Base-by-base conservation (phyloP, 2,329 filamentous ascomycete genomes). In the Aaosphaeria arxii region DNA sequence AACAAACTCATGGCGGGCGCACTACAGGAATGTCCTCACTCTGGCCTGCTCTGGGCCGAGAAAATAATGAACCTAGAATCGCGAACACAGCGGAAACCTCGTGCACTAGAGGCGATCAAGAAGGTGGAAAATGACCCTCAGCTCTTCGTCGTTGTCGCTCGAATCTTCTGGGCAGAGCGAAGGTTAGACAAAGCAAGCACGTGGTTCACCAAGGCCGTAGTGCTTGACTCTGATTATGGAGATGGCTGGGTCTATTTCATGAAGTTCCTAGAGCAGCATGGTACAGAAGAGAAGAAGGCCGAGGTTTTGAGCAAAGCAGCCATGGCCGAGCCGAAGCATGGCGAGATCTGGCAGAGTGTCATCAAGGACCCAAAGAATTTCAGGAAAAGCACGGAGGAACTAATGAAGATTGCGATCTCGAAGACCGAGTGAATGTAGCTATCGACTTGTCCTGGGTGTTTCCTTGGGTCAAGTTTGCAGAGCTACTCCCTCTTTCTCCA, bases 171-270 rank as follows among this genome's bases (percentile, higher is more conserved):
- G 94, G 85, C 83, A 7, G 94, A 99, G 73, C 82, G 94, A 47
- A 86, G 87, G 66, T 79, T 99, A 28, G 94, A 97, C 58, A 96
- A 96, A 71, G 92, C 94, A 3, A 88, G 91, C 71, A 91, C 84
- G 55, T 99, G 94, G 94, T 99, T 99, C 70, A 91, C 96, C 73
- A 96, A 95, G 73, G 94, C 94, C 0, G 85, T 96, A 47, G 79
- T 96, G 46, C 77, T 94, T 9, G 91, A 99, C 63, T 84, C 86
- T 33, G 91, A 97, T 68, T 75, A 84, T 44, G 94, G 94, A 44
- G 95, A 99, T 74, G 88, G 85, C 7, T 99, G 95, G 95, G 92
- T 91, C 17, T 99, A 92, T 92, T 99, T 96, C 71, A 94, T 91
- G 71, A 91, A 92, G 70, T 99, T 97, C 69, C 66, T 97, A 55